Evolutionary conservation across 1,284 basidiomycete genomes (phyloP).

Genomic region (Limonomyces culmigenus): DNA sequence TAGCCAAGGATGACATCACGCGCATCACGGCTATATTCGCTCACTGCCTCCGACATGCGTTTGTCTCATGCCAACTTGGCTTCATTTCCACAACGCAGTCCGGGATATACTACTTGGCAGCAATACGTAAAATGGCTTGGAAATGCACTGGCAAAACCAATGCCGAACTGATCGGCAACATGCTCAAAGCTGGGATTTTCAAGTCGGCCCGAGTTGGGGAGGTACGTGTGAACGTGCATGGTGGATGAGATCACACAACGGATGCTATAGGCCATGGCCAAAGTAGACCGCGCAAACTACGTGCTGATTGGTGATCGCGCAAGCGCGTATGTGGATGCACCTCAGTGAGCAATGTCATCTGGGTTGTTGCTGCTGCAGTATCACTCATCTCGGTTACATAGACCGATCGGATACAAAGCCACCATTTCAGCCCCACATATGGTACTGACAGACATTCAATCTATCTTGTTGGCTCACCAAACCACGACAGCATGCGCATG

Average conservation of each 20-base stretch:
- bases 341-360: constrained; percentile 36
- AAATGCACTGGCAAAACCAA: constrained; percentile 54
- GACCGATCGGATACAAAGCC: constrained; percentile 62
- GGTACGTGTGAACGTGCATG: constrained; percentile 14
- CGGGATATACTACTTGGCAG: too few relatives aligned
- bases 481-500: constrained; percentile 57
- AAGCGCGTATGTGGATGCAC: constrained; percentile 51
- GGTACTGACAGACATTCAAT: constrained; percentile 20
- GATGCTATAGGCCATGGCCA: constrained; percentile 42
- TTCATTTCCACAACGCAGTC: too few relatives aligned
- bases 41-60: too few relatives aligned
- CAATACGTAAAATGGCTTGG: too few relatives aligned
- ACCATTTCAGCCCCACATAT: constrained; percentile 89
- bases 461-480: neutral
- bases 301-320: constrained; percentile 20
- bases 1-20: too few relatives aligned
- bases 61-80: too few relatives aligned
- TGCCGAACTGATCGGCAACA: constrained; percentile 53
- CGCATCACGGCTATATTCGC: too few relatives aligned
- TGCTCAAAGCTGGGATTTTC: constrained; percentile 38
- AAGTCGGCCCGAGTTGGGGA: constrained; percentile 28
- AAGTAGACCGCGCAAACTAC: constrained; percentile 63
- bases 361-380: neutral
- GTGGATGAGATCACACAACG: constrained; percentile 1
- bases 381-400: constrained; percentile 13